Conservation (phyloP, 2,329 filamentous ascomycete species). For the Botryotinia narcissicola region DNA sequence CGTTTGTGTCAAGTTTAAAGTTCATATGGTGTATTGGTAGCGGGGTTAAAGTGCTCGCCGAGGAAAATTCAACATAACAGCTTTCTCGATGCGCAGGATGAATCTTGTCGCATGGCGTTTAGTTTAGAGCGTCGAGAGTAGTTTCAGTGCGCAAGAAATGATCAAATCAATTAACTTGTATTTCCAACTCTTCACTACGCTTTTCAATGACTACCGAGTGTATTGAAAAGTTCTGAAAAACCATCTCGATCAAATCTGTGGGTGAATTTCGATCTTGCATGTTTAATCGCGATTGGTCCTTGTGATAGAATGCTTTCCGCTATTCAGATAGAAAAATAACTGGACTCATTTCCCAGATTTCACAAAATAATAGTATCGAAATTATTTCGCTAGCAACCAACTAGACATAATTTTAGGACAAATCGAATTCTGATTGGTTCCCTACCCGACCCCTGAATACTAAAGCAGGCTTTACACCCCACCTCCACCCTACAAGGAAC, state of each 20-base stretch:
- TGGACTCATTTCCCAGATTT: neutral
- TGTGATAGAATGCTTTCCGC: neutral
- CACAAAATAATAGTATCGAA: neutral
- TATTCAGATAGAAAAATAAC: neutral
- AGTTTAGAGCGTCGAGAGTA: neutral
- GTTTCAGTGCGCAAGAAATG: neutral
- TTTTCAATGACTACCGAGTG: neutral
- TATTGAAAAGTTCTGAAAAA: neutral
- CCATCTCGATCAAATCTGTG: too few species aligned
- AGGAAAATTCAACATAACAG: neutral
- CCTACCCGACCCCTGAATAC: neutral
- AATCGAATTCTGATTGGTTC: neutral
- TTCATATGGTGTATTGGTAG: neutral
- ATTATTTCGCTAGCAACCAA: neutral
- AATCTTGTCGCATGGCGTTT: neutral
- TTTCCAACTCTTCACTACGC: neutral
- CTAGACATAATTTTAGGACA: neutral
- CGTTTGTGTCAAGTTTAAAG: neutral
- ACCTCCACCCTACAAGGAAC: neutral
- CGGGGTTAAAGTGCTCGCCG: neutral
- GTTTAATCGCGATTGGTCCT: neutral
- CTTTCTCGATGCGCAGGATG: too few species aligned
- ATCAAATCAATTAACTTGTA: neutral
- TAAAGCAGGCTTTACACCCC: neutral
- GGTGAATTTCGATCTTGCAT: neutral